phyloP scores from a whole-genome alignment of 2,329 filamentous ascomycete genomes.

The Scleromitrula shiraiana region DNA sequence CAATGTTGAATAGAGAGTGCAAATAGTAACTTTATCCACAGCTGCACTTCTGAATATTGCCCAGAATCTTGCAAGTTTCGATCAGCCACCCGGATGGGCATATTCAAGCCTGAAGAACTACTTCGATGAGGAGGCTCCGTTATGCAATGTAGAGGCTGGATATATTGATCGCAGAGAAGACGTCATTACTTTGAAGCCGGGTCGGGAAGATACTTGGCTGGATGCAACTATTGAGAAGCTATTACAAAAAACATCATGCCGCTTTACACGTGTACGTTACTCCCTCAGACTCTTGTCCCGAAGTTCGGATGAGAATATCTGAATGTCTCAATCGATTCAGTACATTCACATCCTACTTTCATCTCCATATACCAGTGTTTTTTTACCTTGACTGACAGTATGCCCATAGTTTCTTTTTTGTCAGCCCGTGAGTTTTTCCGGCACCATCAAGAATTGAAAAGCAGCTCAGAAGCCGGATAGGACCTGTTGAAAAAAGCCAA shows the following conservation, averaged over 20 bases:
- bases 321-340: too few species aligned
- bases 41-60: constrained; percentile 16
- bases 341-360: not conserved
- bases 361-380: not conserved
- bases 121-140: constrained; percentile 19
- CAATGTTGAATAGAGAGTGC: not conserved
- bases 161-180: constrained; percentile 33
- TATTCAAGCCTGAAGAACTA: constrained; percentile 28
- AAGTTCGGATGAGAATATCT: too few species aligned
- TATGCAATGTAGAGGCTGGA: constrained; percentile 13
- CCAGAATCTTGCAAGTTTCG: constrained; percentile 23
- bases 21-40: constrained; percentile 1
- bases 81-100: constrained; percentile 26
- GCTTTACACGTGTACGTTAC: constrained; percentile 12
- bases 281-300: too few species aligned
- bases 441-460: constrained; percentile 1
- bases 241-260: constrained; percentile 13
- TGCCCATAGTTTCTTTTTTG: not conserved
- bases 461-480: too few species aligned
- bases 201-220: constrained; percentile 34
- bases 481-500: constrained; percentile 8
- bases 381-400: not conserved
- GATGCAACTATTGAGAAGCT: constrained; percentile 29
- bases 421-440: not conserved
- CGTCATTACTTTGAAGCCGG: constrained; percentile 31